Evolutionary conservation across 23 red algal genomes (phyloP).

Genomic region (Gracilaria domingensis): DNA sequence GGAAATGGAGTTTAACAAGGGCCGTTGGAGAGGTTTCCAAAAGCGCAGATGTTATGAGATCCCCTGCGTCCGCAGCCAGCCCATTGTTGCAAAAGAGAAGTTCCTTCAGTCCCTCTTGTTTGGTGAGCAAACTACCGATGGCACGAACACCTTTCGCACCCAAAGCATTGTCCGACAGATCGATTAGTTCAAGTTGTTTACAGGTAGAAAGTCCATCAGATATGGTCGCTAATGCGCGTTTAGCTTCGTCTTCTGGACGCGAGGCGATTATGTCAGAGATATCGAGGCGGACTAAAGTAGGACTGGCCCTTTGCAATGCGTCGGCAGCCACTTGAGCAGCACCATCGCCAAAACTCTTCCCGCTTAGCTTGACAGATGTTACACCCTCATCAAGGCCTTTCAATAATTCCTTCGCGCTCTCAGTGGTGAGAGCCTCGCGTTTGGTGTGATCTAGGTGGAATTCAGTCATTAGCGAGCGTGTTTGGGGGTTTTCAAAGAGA

Average conservation of each 20-base stretch:
- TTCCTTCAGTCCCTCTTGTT: slow-evolving; percentile 34
- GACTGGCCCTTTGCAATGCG: slow-evolving; percentile 42
- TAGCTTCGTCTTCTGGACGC: slow-evolving; percentile 72
- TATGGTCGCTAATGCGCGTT: slow-evolving; percentile 58
- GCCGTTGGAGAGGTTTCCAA: slow-evolving; percentile 43
- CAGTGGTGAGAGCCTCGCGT: slow-evolving; percentile 58
- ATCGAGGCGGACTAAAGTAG: slow-evolving; percentile 51
- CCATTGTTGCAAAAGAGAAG: slow-evolving; percentile 91
- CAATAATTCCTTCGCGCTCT: slow-evolving; percentile 51
- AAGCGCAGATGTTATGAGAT: slow-evolving; percentile 66
- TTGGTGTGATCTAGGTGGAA: slow-evolving; percentile 41
- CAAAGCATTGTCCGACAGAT: slow-evolving; percentile 93
- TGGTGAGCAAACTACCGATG: slow-evolving; percentile 59
- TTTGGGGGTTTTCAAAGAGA: too few relatives aligned
- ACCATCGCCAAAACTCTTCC: slow-evolving; percentile 71
- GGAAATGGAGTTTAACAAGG: slow-evolving; percentile 77
- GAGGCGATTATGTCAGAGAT: slow-evolving; percentile 74
- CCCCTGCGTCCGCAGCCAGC: slow-evolving; percentile 88
- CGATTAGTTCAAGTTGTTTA: slow-evolving; percentile 56
- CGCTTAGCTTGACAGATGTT: slow-evolving; percentile 56
- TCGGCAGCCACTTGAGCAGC: slow-evolving; percentile 56
- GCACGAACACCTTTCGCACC: slow-evolving; percentile 91
- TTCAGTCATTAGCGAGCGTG: not conserved
- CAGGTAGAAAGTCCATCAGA: slow-evolving; percentile 44
- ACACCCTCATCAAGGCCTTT: slow-evolving; percentile 36